A percentile compares a stretch with the other conserved stretches of the same genome.
Evolutionary conservation across 306 rosid species (phyloP).

Genomic region (Benincasa hispida): DNA sequence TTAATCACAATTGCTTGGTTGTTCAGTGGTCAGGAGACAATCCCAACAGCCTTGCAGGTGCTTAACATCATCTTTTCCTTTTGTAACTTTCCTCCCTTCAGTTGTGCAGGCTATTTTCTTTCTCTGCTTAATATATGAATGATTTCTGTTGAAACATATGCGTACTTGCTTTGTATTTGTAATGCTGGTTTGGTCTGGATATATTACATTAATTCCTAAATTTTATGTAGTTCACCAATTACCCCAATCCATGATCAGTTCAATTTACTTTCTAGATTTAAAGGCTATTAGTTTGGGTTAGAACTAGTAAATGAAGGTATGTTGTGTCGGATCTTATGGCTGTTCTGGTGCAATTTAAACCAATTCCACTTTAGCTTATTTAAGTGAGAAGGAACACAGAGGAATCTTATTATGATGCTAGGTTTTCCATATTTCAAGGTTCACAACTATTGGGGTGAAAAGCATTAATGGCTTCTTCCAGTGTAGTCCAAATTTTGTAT

Average conservation of each 20-base stretch:
- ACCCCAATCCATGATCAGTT: not conserved
- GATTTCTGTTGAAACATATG: not conserved
- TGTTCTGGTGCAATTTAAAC: not conserved
- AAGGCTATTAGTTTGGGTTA: not conserved
- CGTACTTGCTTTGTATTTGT: not conserved
- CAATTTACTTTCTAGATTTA: not conserved
- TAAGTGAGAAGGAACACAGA: not conserved
- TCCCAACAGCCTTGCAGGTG: slow-evolving; percentile 96
- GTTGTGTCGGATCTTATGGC: not conserved
- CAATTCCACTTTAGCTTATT: not conserved
- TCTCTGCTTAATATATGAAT: not conserved
- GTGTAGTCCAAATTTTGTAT: not conserved
- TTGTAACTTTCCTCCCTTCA: not conserved
- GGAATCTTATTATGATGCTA: not conserved
- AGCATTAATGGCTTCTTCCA: not conserved
- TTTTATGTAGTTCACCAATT: not conserved
- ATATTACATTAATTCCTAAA: not conserved
- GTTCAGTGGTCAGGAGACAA: slow-evolving; percentile 98
- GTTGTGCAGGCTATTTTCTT: not conserved
- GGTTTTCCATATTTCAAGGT: not conserved
- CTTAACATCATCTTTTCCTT: slow-evolving; percentile 10
- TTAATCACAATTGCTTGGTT: slow-evolving; percentile 62
- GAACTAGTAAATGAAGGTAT: not conserved
- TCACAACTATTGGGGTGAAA: not conserved
- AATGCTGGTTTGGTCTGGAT: not conserved